Evolutionary conservation across 2,329 filamentous ascomycete genomes (phyloP).

Genomic region (Orbilia blumenaviensis): DNA sequence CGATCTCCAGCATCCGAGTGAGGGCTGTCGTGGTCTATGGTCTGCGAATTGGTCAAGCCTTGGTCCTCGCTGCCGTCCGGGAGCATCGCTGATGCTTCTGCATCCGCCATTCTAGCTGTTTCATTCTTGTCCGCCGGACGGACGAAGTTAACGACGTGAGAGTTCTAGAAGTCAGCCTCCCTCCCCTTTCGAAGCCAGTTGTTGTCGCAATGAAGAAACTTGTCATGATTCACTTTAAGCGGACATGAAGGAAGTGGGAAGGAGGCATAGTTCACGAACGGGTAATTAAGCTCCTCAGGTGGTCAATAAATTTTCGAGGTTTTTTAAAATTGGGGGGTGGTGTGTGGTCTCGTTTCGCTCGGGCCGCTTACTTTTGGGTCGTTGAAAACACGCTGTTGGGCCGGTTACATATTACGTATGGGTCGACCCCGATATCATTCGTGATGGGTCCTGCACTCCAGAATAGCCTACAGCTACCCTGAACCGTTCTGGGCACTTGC

Average conservation of each 20-base stretch:
- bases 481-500: conserved; percentile 26
- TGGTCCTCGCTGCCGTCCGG: conserved; percentile 44
- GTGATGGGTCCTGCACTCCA: conserved; percentile 37
- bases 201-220: conserved; percentile 52
- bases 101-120: conserved; percentile 53
- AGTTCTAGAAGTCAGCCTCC: conserved; percentile 46
- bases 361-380: conserved; percentile 47
- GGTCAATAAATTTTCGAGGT: conserved; percentile 48
- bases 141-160: conserved; percentile 18
- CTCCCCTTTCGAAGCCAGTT: conserved; percentile 53
- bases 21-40: conserved; percentile 52
- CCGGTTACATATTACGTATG: conserved; percentile 49
- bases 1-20: conserved; percentile 52
- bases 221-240: conserved; percentile 53
- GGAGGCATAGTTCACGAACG: conserved; percentile 53
- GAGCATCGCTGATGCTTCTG: conserved; percentile 51
- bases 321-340: conserved; percentile 48
- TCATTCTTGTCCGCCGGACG: conserved; percentile 53
- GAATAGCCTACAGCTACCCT: conserved; percentile 47
- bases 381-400: conserved; percentile 14
- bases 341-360: conserved; percentile 53
- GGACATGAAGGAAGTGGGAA: conserved; percentile 52
- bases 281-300: conserved; percentile 54
- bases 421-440: conserved; percentile 21
- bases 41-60: conserved; percentile 33